Base-by-base conservation (phyloP, 2,329 filamentous ascomycete species). In the Sporothrix luriei region DNA sequence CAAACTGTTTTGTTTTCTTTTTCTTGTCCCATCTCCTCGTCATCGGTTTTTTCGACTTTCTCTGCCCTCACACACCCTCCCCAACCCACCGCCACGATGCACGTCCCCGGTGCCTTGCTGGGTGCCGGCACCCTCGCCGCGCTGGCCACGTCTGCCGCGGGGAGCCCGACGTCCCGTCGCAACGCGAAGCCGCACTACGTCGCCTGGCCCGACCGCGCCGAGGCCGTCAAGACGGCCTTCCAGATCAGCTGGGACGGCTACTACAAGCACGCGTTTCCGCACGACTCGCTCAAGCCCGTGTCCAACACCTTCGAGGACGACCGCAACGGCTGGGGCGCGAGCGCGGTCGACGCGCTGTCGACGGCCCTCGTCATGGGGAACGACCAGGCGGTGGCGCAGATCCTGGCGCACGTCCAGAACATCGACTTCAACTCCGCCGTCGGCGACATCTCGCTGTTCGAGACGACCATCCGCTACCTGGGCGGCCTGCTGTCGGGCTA, bases 391-490 rank as follows among this genome's bases (percentile, higher is more conserved):
- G 88, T 95, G 16, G 81, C 88, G 54, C 82, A 88, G 68, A 93
- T 96, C 72, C 79, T 97, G 24, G 82, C 90, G 6, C 89, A 89
- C 76, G 85, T 97, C 59, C 84, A 87, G 0, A 85, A 80, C 0
- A 90, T 96, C 75, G 83, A 96, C 78, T 97, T 92, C 76, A 84
- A 84, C 54, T 81, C 83, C 13, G 91, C 90, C 0, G 75, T 82
- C 2, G 78, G 82, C 1, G 79, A 82, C 11, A 88, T 97, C 64
- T 94, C 90, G 49, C 79, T 97, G 9, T 97, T 97, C 75, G 93
- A 97, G 79, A 96, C 92, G 0, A 97, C 92, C 0, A 97, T 97
- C 76, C 89, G 93, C 38, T 97, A 97, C 75, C 81, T 97, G 0
- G 93, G 87, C 11, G 93, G 93, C 19, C 83, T 97, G 75, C 77